Percentiles rank a stretch among this genome's conserved stretches.
Conservation (phyloP, 495 filamentous ascomycete genomes). For the Tuber magnatum region DNA sequence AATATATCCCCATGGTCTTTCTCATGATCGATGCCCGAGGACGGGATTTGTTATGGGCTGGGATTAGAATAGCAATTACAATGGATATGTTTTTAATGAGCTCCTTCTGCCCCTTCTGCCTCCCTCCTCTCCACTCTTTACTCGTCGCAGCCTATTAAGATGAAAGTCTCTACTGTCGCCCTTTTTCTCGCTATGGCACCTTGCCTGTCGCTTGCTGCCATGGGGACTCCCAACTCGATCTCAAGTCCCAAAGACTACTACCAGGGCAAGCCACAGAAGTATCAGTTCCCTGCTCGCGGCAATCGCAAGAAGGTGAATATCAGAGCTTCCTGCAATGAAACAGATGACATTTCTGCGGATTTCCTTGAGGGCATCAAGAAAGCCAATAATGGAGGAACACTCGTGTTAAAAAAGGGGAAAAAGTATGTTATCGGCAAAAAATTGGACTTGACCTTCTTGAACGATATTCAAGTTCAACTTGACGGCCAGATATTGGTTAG, state of each 20-base stretch:
- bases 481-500: constrained; percentile 51
- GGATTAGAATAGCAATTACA: background rate
- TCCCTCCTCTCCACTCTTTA: background rate
- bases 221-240: background rate
- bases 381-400: constrained; percentile 51
- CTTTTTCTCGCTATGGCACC: background rate
- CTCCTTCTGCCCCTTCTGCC: background rate
- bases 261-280: constrained; percentile 9
- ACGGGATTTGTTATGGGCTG: background rate
- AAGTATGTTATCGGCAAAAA: constrained; percentile 53
- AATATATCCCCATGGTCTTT: background rate
- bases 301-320: constrained; percentile 48
- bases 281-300: constrained; percentile 27
- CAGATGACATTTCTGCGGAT: constrained; percentile 51
- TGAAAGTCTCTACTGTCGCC: background rate
- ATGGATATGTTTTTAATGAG: background rate
- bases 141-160: background rate
- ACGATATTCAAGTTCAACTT: constrained; percentile 52
- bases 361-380: constrained; percentile 50
- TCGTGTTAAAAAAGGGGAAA: constrained; percentile 49
- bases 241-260: constrained; percentile 10
- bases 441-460: constrained; percentile 52
- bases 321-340: constrained; percentile 48
- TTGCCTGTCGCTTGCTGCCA: background rate
- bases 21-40: background rate